Evolutionary conservation across 2,329 filamentous ascomycete species (phyloP), one percentile per base, ranked within the genome.

Genomic region (Aspergillus costaricaensis): DNA sequence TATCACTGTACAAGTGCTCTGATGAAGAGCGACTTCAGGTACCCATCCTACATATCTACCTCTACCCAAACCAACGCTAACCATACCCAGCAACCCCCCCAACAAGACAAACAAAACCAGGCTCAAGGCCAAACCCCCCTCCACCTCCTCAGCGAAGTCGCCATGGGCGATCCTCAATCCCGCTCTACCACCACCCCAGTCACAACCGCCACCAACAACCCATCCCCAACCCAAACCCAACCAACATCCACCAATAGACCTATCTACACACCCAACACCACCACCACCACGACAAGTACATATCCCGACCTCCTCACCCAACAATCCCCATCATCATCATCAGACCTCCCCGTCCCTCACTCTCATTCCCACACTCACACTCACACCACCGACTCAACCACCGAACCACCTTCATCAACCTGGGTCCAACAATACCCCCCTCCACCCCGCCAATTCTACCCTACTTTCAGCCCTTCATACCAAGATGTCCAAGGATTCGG

Each of bases 111-210:
- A 27, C 25, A 27, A 27, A 27, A 8, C 25, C 25, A 25, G 7
- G 2, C 7, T 0, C 27, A 30, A 32, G 66, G 70, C 55, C 68
- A 70, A 68, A 77, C 71, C 41, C 73, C 73, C 4, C 68, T 77
- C 7, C 72, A 77, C 48, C 68, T 77, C 10, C 70, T 76, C 58
- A 73, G 73, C 61, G 74, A 79, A 76, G 75, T 79, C 63, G 78
- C 77, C 62, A 77, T 75, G 65, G 73, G 67, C 51, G 68, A 74
- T 38, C 72, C 73, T 4, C 60, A 65, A 41, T 62, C 50, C 44
- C 51, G 51, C 39, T 39, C 63, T 12, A 55, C 32, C 2, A 14
- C 50, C 32, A 21, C 19, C 19, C 19, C 19, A 21, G 2, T 3
- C 19, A 19, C 10, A 39, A 17, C 27, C 27, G 7, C 23, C 6